phyloP scores from a whole-genome alignment of 2,329 filamentous ascomycete genomes.

The Verticillium klebahnii region DNA sequence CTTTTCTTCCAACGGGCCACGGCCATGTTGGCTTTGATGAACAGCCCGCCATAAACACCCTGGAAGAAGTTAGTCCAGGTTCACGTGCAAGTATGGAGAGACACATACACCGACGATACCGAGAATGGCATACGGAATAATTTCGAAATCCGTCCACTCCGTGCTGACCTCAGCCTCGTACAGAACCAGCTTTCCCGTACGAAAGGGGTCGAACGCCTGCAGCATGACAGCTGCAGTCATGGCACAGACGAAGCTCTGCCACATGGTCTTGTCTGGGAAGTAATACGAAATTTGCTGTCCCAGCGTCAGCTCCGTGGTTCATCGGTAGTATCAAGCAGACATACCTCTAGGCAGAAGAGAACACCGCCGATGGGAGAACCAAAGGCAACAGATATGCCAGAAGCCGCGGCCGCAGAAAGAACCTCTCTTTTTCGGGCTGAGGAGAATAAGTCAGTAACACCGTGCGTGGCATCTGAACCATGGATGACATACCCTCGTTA shows the following conservation, averaged over 20 bases:
- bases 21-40: slow-evolving; percentile 91
- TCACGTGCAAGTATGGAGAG: not conserved
- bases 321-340: slow-evolving; percentile 2
- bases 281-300: slow-evolving; percentile 84
- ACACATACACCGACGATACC: slow-evolving; percentile 69
- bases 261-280: slow-evolving; percentile 99
- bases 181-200: slow-evolving; percentile 89
- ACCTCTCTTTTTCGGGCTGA: slow-evolving; percentile 88
- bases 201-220: slow-evolving; percentile 89
- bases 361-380: slow-evolving; percentile 92
- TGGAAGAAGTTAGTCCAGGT: slow-evolving; percentile 19
- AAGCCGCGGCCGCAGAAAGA: slow-evolving; percentile 84
- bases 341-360: slow-evolving; percentile 85
- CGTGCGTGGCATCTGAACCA: not conserved
- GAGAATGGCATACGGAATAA: slow-evolving; percentile 80
- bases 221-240: slow-evolving; percentile 97
- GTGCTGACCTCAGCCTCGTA: slow-evolving; percentile 93
- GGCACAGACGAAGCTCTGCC: slow-evolving; percentile 98
- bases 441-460: not conserved
- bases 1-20: slow-evolving; percentile 77
- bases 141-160: slow-evolving; percentile 91
- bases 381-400: slow-evolving; percentile 91
- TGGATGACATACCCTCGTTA: slow-evolving; percentile 66
- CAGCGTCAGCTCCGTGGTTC: not conserved
- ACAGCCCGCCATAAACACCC: slow-evolving; percentile 91